Base-by-base conservation (phyloP, 163 green algal genomes). In the Trebouxia gelatinosa region DNA sequence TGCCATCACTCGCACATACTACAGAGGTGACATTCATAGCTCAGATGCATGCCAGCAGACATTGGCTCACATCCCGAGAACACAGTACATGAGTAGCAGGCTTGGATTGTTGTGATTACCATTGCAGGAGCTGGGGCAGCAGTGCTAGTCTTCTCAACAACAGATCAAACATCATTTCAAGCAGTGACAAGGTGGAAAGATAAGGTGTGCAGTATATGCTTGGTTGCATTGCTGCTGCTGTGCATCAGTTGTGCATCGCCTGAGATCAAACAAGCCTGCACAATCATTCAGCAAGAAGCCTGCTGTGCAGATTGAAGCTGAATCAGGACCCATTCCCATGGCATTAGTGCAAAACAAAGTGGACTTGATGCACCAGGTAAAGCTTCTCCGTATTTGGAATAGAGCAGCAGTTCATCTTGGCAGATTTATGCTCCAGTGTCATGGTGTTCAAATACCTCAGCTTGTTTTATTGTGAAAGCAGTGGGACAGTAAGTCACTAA, bases 311-410 rank as follows among this genome's bases (percentile, higher is more conserved):
- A 77, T 95, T 17, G 77, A 88, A n/a, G 83, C 80, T 5, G 89
- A 93, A 70, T 92, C 88, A 71, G 86, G 85, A 1, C 79, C 87
- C 37, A 86, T 95, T 31, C 85, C 89, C 19, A 89, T 93, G 84
- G 86, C 80, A 21, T 75, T 95, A 23, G 88, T 94, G 35, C 90
- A 95, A 58, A 95, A 93, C 75, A 93, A 95, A 81, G 88, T 90
- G 17, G 88, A 94, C 78, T 77, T 92, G 7, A 77, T 92, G n/a
- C 82, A 92, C 39, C 48, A 74, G 68, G 68, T 62, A 9, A 39
- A 21, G 9, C 23, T 75, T 38, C 28, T 19, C 67, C 28, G n/a
- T n/a, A n/a, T n/a, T n/a, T n/a, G n/a, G n/a, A n/a, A n/a, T n/a
- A n/a, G n/a, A n/a, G n/a, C n/a, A n/a, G n/a, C n/a, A n/a, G n/a